Evolutionary conservation across 768 basidiomycete genomes (phyloP), one percentile per base, ranked within the genome.

Genomic region (Dioszegia crocea): DNA sequence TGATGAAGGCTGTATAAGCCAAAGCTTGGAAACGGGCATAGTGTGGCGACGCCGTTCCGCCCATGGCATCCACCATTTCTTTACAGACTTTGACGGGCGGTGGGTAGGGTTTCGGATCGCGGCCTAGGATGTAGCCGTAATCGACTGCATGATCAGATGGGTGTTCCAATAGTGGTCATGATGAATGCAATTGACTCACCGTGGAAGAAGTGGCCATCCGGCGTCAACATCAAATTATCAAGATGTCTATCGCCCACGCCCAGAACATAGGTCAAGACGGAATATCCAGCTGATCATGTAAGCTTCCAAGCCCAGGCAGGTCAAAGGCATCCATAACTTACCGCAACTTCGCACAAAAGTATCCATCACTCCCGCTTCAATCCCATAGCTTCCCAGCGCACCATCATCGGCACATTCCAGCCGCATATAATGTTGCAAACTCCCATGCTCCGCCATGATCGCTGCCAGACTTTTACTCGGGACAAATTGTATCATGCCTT

Each of bases 31-130:
- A 99, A 29, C 93, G 87, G 24, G 86, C 84, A 76, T 97, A 97
- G 75, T 98, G 94, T n/a, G 88, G 84, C 5, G 92, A 94, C 69
- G 88, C 85, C 1, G 89, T 86, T 11, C 96, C 94, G n/a, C 96
- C 96, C 92, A 99, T 94, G 11, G 89, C 94, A 74, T 99, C 96
- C 0, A 98, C 91, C 96, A 98, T 99, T 74, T 98, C 96, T 71
- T 94, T 93, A 78, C 93, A 97, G 39, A 99, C 89, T 76, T 99
- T 99, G 65, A 98, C 93, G 12, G 92, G 89, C 5, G 96, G 96
- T 1, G 96, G 93, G 73, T 93, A 94, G 0, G 92, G 91, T 71
- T 99, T 98, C 0, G 96, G 96, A 73, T 98, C 96, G 2, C 92
- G 86, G 2, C 96, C 96, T 14, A 98, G 83, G 67, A 98, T 98